Base-by-base conservation (phyloP, 2,329 filamentous ascomycete species). In the Daldinia eschscholtzii region DNA sequence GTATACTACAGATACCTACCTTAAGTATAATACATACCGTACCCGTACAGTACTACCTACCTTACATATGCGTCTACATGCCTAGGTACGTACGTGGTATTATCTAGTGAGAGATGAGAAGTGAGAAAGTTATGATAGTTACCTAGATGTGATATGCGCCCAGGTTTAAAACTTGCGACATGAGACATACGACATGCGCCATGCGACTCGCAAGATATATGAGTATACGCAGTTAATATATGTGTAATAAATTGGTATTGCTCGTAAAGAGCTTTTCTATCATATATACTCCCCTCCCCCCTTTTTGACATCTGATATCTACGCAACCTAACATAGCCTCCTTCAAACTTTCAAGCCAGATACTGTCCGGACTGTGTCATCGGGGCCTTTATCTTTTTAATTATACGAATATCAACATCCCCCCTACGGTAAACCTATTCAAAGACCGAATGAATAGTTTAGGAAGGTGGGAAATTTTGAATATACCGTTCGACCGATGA, bases 221-320 rank as follows among this genome's bases (percentile, higher is more conserved):
- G 37, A 48, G 20, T 61, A 33, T 57, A 48, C 20, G 33, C 37
- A 57, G 26, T 7, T 52, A 52, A 55, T 55, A 9, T 55, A 12
- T n/a, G 18, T 39, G 33, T 55, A 55, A 55, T 60, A 50, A 57
- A 23, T 57, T 41, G 26, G 65, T 52, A 52, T 55, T 55, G 35
- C 52, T 13, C 30, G 9, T 55, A 59, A 55, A 44, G 50, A 61
- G 61, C 15, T 33, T 58, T 52, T 52, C 33, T 26, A 55, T 71
- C 26, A 56, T 53, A 46, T 50, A 58, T 66, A 46, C 56, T 9
- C 20, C 39, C 26, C 9, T 23, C n/a, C 30, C 33, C n/a, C 7
- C 18, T 65, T 71, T 71, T n/a, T 65, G 70, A 70, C 41, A 71
- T 64, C n/a, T 71, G 61, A 69, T 71, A 71, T 70, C n/a, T 71